A percentile compares a stretch with the other conserved stretches of the same genome.
phyloP scores from a whole-genome alignment of 495 filamentous ascomycete genomes.

The Podospora australis region DNA sequence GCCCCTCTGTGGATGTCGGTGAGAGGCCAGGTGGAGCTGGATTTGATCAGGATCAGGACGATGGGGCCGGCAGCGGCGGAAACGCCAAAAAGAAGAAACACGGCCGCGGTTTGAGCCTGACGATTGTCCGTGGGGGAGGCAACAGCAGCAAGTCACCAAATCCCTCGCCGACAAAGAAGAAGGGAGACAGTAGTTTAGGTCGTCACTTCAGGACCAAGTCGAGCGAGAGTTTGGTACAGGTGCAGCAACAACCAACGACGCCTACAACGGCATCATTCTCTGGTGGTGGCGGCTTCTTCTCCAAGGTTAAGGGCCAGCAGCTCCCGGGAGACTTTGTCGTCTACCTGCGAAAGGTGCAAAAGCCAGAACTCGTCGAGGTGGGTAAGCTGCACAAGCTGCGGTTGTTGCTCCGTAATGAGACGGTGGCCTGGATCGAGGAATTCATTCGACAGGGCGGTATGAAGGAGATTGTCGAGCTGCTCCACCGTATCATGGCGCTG shows the following conservation, averaged over 20 bases:
- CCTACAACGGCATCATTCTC: too few relatives aligned
- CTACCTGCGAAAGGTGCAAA: conserved; percentile 69
- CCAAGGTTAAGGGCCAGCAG: conserved; percentile 48
- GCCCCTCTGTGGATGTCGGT: not conserved
- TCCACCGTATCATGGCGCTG: conserved; percentile 86
- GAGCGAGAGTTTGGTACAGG: conserved; percentile 41
- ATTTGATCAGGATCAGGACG: conserved; percentile 10
- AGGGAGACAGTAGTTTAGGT: conserved; percentile 44
- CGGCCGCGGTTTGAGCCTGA: conserved; percentile 71
- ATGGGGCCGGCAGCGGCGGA: conserved; percentile 23
- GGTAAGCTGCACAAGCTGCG: conserved; percentile 90
- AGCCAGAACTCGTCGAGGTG: conserved; percentile 81
- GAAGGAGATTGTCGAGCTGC: conserved; percentile 77
- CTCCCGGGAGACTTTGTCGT: conserved; percentile 73
- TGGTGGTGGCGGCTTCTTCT: conserved; percentile 35
- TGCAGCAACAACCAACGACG: conserved; percentile 22
- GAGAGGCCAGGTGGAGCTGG: not conserved
- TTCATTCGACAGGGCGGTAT: conserved; percentile 89
- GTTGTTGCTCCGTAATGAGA: conserved; percentile 86
- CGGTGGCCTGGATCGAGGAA: conserved; percentile 85
- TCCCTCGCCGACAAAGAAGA: conserved; percentile 45
- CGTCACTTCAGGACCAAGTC: conserved; percentile 48
- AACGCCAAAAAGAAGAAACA: conserved; percentile 51
- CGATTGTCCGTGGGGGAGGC: conserved; percentile 51
- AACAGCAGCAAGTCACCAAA: conserved; percentile 32